These are phyloP conservation scores for Inonotus hispidus DNA, from an alignment of 1,284 basidiomycete genomes.

Conservation along the genomic window DNA sequence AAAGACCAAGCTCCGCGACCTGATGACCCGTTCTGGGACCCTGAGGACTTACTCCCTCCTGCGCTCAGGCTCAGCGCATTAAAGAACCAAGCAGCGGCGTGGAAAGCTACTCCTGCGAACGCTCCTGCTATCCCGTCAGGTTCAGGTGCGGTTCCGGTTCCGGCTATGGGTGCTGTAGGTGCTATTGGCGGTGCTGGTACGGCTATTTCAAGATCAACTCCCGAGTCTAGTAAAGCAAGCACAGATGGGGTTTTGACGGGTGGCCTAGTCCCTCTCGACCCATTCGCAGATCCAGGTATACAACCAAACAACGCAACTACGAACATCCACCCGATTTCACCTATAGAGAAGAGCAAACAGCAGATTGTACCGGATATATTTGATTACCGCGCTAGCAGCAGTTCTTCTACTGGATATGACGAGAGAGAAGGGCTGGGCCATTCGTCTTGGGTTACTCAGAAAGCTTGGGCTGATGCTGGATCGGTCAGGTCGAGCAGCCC, in stretches of 20 bases:
- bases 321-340: background rate
- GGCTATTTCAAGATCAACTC: background rate
- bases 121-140: background rate
- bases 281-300: conserved; percentile 2
- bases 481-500: too few species aligned
- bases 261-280: background rate
- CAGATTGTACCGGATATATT: conserved; percentile 4
- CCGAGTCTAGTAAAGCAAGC: background rate
- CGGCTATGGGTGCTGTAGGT: background rate
- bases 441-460: conserved; percentile 5
- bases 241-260: background rate
- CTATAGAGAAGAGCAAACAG: background rate
- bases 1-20: background rate
- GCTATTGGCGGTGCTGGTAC: background rate
- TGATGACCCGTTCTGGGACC: conserved; percentile 15
- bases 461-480: background rate
- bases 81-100: background rate
- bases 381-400: background rate
- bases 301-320: background rate
- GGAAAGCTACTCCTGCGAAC: background rate
- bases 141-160: background rate
- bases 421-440: background rate
- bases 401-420: background rate
- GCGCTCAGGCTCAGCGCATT: conserved; percentile 5
- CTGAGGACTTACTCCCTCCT: conserved; percentile 10